Evolutionary conservation across 352 stramenopile genomes (phyloP).

Genomic region (Thraustochytrium sp.): DNA sequence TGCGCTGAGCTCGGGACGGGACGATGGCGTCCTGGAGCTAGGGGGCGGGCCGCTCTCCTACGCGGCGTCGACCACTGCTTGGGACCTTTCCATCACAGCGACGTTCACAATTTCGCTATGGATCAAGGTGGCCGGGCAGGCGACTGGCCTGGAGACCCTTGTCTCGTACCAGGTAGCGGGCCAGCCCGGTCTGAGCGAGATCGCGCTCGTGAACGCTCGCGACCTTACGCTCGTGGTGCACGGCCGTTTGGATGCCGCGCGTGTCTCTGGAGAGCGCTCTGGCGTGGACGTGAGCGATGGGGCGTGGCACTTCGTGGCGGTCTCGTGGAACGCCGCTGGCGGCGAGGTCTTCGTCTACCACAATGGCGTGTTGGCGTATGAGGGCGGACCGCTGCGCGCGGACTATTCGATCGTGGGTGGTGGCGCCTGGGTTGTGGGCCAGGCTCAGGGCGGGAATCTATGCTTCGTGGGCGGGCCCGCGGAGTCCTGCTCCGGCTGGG

Average conservation of each 20-base stretch:
- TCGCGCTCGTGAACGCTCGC: neutral
- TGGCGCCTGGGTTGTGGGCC: neutral
- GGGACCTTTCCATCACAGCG: neutral
- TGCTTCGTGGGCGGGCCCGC: neutral
- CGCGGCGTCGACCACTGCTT: neutral
- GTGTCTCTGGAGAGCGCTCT: neutral
- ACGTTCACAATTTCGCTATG: neutral
- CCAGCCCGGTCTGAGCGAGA: neutral
- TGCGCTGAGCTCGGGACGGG: neutral
- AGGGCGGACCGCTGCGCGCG: neutral
- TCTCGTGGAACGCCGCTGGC: neutral
- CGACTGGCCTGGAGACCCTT: neutral
- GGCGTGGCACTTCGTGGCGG: slow-evolving; percentile 1
- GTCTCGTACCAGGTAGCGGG: neutral
- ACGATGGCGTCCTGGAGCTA: slow-evolving; percentile 11
- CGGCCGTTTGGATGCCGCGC: neutral
- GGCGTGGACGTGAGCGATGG: neutral
- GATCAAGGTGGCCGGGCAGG: neutral
- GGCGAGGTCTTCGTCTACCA: slow-evolving; percentile 7
- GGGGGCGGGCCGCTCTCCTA: neutral
- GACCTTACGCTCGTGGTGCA: neutral
- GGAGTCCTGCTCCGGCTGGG: neutral
- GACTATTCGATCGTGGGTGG: neutral
- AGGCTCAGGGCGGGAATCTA: neutral
- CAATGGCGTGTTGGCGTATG: neutral